Evolutionary conservation across 805 yeast species (phyloP), one percentile per base, ranked within the genome.

Genomic region (Yarrowia osloensis): DNA sequence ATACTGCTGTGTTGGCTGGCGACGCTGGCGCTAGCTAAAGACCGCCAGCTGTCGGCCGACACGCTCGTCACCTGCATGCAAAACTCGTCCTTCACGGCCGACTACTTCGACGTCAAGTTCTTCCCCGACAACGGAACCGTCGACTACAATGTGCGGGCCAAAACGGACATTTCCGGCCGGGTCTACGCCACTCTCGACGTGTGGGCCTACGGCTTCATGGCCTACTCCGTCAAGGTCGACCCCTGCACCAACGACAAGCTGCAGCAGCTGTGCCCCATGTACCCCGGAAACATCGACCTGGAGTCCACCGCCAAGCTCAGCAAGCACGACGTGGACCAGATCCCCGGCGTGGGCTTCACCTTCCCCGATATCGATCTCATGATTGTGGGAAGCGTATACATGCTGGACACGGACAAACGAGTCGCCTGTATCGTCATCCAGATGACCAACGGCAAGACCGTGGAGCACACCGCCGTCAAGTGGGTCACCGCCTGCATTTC

Each of bases 401-500:
- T 73, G 55, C 81, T 80, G 28, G 81, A 80, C 39, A 66, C 66
- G 19, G 49, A 62, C 37, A 74, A 77, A 66, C 40, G 44, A 31
- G 73, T 88, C 67, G 91, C 92, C 42, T 91, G 97, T 76, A 81
- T 91, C 67, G 94, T 89, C 74, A 86, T 91, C 19, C 83, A 84
- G 68, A 86, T 91, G 74, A 74, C 87, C 26, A 91, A 91, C 74
- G 91, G 92, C 39, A 89, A 87, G 73, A 87, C 96, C 2, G 94
- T 91, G 19, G 79, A 89, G 47, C 97, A 91, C 74, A 81, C 84
- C 2, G 90, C 90, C 71, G 92, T 88, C 68, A 89, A 90, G 77
- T 93, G 98, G 98, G 96, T 91, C 50, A 91, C 97, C 28, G 98
- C 98, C 1, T 88, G 88, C 19, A 81, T 92, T 72, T 91, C 96